phyloP scores from a whole-genome alignment of 495 filamentous ascomycete genomes.

The Lepidopterella palustris region DNA sequence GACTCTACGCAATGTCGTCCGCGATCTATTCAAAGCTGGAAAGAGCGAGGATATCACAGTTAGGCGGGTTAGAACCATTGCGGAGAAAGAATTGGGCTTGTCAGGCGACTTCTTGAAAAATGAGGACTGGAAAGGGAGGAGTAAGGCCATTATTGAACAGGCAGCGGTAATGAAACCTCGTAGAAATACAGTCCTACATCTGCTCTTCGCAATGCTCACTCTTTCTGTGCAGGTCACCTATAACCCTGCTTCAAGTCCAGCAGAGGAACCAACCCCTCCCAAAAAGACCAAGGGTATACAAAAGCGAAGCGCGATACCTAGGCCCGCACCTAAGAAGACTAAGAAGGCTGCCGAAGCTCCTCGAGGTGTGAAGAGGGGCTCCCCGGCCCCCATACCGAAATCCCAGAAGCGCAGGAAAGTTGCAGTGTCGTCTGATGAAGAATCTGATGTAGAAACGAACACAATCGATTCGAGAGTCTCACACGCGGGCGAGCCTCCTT shows the following conservation, averaged over 20 bases:
- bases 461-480: background rate
- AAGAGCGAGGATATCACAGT: conserved; percentile 65
- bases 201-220: background rate
- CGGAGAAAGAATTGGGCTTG: conserved; percentile 60
- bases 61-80: conserved; percentile 61
- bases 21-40: conserved; percentile 48
- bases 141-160: conserved; percentile 64
- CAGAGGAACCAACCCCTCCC: conserved; percentile 9
- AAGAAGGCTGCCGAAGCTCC: background rate
- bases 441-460: conserved; percentile 20
- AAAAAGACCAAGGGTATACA: background rate
- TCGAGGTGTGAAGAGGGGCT: conserved; percentile 18
- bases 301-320: conserved; percentile 20
- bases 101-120: conserved; percentile 64
- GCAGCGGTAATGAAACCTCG: conserved; percentile 58
- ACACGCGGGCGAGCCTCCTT: conserved; percentile 4
- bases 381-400: conserved; percentile 14
- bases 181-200: background rate
- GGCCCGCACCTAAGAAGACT: conserved; percentile 24
- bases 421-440: conserved; percentile 13
- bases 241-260: conserved; percentile 10
- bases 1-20: conserved; percentile 55
- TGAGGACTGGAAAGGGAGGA: conserved; percentile 67
- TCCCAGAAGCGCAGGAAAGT: conserved; percentile 25
- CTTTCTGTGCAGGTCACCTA: background rate